Conservation (phyloP, 2,329 filamentous ascomycete species). For the Pestalotiopsis sp. region DNA sequence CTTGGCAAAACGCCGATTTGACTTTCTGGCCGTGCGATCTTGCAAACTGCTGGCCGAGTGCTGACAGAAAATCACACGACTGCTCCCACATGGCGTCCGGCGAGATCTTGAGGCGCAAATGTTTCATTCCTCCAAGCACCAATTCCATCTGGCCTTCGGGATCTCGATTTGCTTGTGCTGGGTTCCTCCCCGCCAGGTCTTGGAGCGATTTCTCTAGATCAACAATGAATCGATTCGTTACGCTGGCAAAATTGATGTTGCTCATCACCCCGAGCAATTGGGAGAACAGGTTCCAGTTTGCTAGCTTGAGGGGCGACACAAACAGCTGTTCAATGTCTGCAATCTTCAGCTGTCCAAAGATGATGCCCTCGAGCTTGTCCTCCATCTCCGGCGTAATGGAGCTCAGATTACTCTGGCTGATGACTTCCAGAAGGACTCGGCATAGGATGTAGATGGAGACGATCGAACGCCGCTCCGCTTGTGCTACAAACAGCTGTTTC, state of each 20-base stretch:
- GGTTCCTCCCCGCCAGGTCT: conserved; percentile 71
- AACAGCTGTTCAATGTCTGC: conserved; percentile 80
- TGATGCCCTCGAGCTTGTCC: conserved; percentile 89
- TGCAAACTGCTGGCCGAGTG: conserved; percentile 78
- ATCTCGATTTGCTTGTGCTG: conserved; percentile 59
- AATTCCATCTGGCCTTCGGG: conserved; percentile 82
- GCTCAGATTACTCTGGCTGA: conserved; percentile 81
- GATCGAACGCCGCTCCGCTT: conserved; percentile 86
- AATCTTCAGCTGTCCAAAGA: conserved; percentile 91
- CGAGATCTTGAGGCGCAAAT: conserved; percentile 74
- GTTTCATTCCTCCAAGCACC: conserved; percentile 87
- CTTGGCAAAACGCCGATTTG: conserved; percentile 92
- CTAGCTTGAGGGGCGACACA: conserved; percentile 78
- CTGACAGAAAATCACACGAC: conserved; percentile 85
- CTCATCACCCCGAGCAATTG: conserved; percentile 96
- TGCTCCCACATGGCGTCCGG: conserved; percentile 78
- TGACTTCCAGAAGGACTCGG: conserved; percentile 89
- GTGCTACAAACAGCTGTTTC: conserved; percentile 70
- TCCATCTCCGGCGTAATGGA: conserved; percentile 90
- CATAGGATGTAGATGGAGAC: conserved; percentile 97
- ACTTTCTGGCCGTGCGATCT: conserved; percentile 84
- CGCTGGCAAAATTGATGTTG: conserved; percentile 82
- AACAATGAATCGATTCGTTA: conserved; percentile 76
- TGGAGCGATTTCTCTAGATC: conserved; percentile 79
- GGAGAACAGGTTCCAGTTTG: conserved; percentile 94